Percentiles rank a stretch among this genome's conserved stretches.
Conservation (phyloP, 495 filamentous ascomycete genomes). For the Terfezia boudieri region DNA sequence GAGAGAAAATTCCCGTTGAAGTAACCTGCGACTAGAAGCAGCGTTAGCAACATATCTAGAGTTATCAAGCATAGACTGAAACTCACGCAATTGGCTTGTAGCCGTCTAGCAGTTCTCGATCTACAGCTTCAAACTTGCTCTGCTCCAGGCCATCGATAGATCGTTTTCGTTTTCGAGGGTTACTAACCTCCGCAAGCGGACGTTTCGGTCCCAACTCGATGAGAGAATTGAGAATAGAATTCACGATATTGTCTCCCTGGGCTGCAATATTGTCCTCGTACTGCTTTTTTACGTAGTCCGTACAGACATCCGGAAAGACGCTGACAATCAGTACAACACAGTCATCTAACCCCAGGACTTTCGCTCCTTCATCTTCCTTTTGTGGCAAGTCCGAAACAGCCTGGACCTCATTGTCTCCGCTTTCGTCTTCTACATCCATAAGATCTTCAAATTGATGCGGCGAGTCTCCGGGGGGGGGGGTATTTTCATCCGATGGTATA, state of each 20-base stretch:
- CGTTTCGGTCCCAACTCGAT: slow-evolving; percentile 20
- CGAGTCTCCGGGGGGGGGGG: background rate
- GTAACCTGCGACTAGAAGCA: slow-evolving; percentile 18
- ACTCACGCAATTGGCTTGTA: too few species aligned
- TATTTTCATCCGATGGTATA: background rate
- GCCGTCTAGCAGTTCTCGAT: background rate
- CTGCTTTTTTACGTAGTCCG: slow-evolving; percentile 23
- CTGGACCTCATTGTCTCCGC: too few species aligned
- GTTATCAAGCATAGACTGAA: background rate
- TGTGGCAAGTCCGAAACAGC: background rate
- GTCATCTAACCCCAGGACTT: slow-evolving; percentile 6
- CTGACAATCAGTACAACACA: slow-evolving; percentile 23
- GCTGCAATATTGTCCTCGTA: slow-evolving; percentile 17
- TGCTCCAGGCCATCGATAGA: background rate
- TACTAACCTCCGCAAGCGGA: slow-evolving; percentile 26
- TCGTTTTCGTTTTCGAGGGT: slow-evolving; percentile 19
- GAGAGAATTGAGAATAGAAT: slow-evolving; percentile 24
- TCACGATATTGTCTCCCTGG: slow-evolving; percentile 20
- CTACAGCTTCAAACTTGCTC: background rate
- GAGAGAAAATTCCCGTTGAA: slow-evolving; percentile 27
- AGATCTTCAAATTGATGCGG: too few species aligned
- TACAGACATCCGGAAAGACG: slow-evolving; percentile 30
- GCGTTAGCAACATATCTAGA: background rate
- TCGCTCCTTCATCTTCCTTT: background rate
- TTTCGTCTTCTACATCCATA: background rate